Conservation (phyloP, 2,329 filamentous ascomycete genomes). For the Teratosphaeria pseudoeucalypti region DNA sequence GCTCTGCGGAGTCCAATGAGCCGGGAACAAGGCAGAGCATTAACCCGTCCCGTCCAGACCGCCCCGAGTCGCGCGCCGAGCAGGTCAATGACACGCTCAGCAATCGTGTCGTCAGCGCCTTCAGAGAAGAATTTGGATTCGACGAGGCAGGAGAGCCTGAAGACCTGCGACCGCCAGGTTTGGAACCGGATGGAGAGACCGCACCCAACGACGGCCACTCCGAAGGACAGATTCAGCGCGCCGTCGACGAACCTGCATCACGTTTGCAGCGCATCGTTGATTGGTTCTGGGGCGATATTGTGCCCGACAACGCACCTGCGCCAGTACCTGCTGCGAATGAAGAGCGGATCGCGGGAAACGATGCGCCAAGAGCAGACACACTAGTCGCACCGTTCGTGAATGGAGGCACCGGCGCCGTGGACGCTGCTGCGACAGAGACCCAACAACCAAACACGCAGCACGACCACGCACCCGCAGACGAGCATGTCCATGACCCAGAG, state of each 20-base stretch:
- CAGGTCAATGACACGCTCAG: conserved; percentile 7
- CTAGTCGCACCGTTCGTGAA: conserved; percentile 51
- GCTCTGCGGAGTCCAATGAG: neutral
- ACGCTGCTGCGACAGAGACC: conserved; percentile 7
- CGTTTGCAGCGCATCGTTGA: conserved; percentile 28
- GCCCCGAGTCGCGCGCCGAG: conserved; percentile 4
- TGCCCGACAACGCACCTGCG: conserved; percentile 8
- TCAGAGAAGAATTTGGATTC: conserved; percentile 16
- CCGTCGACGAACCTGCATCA: neutral
- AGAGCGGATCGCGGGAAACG: conserved; percentile 50
- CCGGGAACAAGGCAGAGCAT: neutral
- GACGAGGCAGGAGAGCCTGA: conserved; percentile 10
- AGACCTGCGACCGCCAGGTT: conserved; percentile 1
- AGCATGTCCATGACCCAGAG: conserved; percentile 36
- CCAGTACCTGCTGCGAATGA: conserved; percentile 41
- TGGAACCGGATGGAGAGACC: neutral
- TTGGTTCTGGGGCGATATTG: conserved; percentile 41
- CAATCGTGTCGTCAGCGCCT: conserved; percentile 10
- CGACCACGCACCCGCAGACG: neutral
- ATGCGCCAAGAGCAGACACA: conserved; percentile 33
- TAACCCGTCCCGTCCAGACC: conserved; percentile 11
- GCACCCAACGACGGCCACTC: neutral
- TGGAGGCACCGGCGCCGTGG: conserved; percentile 27
- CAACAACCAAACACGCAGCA: neutral
- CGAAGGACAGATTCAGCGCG: conserved; percentile 1